These are phyloP conservation scores for Gypsophila paniculata DNA, from an alignment of 179 eudicot genomes.

Conservation along the genomic window DNA sequence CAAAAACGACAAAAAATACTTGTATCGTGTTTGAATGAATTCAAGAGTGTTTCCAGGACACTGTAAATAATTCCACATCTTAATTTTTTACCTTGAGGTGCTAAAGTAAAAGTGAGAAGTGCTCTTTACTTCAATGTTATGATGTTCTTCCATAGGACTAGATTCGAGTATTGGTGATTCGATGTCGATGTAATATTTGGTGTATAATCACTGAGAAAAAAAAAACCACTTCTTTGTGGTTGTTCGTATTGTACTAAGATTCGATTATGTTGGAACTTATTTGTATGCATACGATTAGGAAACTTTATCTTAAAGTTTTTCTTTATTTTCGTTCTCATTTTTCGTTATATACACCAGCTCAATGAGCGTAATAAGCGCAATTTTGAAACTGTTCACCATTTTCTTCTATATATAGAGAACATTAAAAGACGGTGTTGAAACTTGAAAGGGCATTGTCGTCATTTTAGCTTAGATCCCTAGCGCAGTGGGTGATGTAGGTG, in stretches of 20 bases:
- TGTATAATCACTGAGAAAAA: slow-evolving; percentile 4
- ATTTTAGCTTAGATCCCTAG: slow-evolving; percentile 28
- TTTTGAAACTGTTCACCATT: not conserved
- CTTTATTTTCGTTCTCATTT: too few relatives aligned
- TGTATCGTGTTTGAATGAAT: slow-evolving; percentile 82
- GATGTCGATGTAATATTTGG: not conserved
- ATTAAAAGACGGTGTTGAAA: not conserved
- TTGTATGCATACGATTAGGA: too few relatives aligned
- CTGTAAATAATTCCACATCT: slow-evolving; percentile 36
- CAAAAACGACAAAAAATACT: slow-evolving; percentile 87
- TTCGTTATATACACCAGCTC: too few relatives aligned
- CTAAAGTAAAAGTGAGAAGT: too few relatives aligned
- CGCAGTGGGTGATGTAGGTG: slow-evolving; percentile 36
- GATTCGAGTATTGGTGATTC: not conserved
- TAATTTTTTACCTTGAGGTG: not conserved
- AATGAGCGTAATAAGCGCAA: not conserved
- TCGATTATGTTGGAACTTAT: too few relatives aligned
- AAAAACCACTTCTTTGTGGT: slow-evolving; percentile 6
- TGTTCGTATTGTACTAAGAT: not conserved
- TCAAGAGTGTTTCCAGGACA: slow-evolving; percentile 70
- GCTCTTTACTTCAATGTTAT: not conserved
- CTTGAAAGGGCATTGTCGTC: not conserved
- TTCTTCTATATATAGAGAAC: slow-evolving; percentile 14
- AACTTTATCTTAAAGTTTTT: too few relatives aligned
- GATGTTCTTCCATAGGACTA: not conserved